Percentiles rank a stretch among this genome's conserved stretches.
Conservation (phyloP, 306 rosid genomes). For the Myrica gale region DNA sequence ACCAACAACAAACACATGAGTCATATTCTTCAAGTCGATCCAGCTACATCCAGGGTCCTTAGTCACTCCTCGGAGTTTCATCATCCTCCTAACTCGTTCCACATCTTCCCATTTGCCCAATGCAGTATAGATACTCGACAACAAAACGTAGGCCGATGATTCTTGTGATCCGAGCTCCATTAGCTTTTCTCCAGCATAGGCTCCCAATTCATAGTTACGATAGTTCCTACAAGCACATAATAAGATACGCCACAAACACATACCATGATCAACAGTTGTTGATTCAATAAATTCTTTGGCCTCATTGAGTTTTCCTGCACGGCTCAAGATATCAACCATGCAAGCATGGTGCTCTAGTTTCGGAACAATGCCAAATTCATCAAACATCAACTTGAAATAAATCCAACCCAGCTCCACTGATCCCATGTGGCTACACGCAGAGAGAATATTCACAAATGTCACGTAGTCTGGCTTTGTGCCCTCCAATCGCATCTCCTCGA, state of each 20-base stretch:
- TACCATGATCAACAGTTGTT: conserved; percentile 61
- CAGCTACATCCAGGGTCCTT: conserved; percentile 96
- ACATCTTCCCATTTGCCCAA: conserved; percentile 66
- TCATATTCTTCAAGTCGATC: conserved; percentile 69
- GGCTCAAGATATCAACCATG: conserved; percentile 86
- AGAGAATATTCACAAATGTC: conserved; percentile 74
- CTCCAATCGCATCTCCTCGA: conserved; percentile 67
- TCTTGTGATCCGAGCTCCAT: conserved; percentile 74
- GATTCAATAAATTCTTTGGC: conserved; percentile 82
- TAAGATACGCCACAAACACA: conserved; percentile 77
- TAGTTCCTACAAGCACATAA: conserved; percentile 78
- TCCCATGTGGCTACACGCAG: conserved; percentile 90
- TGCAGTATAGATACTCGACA: conserved; percentile 69
- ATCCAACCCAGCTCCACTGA: conserved; percentile 60
- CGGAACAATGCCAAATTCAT: conserved; percentile 53
- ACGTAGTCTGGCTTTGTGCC: conserved; percentile 59
- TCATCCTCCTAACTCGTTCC: conserved; percentile 69
- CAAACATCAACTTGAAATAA: conserved; percentile 70
- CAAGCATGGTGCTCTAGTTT: conserved; percentile 80
- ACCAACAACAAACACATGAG: conserved; percentile 86
- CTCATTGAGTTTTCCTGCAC: conserved; percentile 73
- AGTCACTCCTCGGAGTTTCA: conserved; percentile 68
- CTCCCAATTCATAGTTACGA: conserved; percentile 64
- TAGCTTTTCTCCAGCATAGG: conserved; percentile 80
- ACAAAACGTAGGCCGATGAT: conserved; percentile 67